phyloP scores from a whole-genome alignment of 805 yeast genomes.

The Candida boidinii region DNA sequence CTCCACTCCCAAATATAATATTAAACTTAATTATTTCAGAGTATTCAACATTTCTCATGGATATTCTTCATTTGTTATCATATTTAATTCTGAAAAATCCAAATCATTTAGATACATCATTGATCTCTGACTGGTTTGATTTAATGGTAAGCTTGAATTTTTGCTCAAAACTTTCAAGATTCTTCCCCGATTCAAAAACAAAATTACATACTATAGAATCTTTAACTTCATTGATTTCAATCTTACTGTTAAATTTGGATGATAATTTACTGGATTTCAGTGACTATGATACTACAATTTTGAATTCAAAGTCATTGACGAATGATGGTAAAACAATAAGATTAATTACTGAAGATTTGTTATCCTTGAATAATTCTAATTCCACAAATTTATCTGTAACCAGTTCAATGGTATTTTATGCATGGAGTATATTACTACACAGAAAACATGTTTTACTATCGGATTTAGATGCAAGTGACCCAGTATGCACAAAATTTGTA shows the following conservation, averaged over 20 bases:
- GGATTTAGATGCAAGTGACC: slow-evolving; percentile 20
- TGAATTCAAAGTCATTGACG: slow-evolving; percentile 31
- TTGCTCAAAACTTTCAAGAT: slow-evolving; percentile 18
- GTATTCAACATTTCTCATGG: slow-evolving; percentile 10
- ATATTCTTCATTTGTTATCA: slow-evolving; percentile 17
- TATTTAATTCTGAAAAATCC: slow-evolving; percentile 17
- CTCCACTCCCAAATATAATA: slow-evolving; percentile 9
- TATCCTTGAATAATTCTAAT: slow-evolving; percentile 10
- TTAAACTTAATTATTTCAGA: slow-evolving; percentile 5
- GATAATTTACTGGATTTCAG: too few species aligned
- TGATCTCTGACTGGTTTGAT: slow-evolving; percentile 46
- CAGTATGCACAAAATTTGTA: slow-evolving; percentile 20
- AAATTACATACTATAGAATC: slow-evolving; percentile 28
- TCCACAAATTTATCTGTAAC: slow-evolving; percentile 24
- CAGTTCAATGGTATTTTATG: slow-evolving; percentile 46
- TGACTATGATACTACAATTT: too few species aligned
- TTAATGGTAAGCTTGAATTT: too few species aligned
- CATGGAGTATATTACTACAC: slow-evolving; percentile 58
- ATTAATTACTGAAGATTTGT: slow-evolving; percentile 31
- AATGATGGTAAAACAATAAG: slow-evolving; percentile 30
- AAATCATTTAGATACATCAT: slow-evolving; percentile 14
- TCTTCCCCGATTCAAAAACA: neutral
- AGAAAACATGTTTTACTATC: slow-evolving; percentile 37
- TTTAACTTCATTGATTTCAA: slow-evolving; percentile 38
- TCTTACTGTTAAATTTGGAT: slow-evolving; percentile 51